Percentiles rank a stretch among this genome's conserved stretches.
These are phyloP conservation scores for Penicillium nordicum DNA, from an alignment of 2,329 filamentous ascomycete species.

Conservation along the genomic window DNA sequence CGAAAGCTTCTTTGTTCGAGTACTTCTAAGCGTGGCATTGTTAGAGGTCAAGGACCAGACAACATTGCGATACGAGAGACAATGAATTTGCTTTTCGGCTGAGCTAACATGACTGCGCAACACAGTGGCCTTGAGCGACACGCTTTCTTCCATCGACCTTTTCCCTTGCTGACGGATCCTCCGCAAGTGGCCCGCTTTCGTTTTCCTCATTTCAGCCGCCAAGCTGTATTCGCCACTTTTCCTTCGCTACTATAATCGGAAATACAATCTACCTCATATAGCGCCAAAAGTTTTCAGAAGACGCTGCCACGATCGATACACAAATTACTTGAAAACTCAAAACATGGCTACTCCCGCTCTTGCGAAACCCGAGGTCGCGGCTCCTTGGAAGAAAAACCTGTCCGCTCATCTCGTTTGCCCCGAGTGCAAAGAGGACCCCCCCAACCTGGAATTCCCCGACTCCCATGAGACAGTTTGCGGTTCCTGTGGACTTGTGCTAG, in stretches of 20 bases:
- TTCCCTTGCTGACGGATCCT: conserved; percentile 19
- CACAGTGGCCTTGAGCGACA: conserved; percentile 31
- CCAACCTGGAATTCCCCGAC: conserved; percentile 89
- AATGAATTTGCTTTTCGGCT: conserved; percentile 1
- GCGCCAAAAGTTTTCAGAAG: conserved; percentile 46
- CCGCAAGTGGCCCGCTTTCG: conserved; percentile 8
- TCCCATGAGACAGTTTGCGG: conserved; percentile 90
- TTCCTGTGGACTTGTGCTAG: conserved; percentile 85
- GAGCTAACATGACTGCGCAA: conserved; percentile 34
- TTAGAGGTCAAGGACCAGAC: not conserved
- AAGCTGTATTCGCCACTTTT: conserved; percentile 72
- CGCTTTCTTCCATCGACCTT: not conserved
- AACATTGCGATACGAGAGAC: not conserved
- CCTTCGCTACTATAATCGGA: conserved; percentile 54
- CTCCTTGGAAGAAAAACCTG: conserved; percentile 73
- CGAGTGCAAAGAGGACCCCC: conserved; percentile 89
- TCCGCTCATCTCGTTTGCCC: conserved; percentile 81
- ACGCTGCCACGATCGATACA: conserved; percentile 39
- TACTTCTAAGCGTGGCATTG: not conserved
- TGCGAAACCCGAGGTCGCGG: conserved; percentile 39
- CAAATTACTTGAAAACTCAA: conserved; percentile 22
- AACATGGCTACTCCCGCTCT: conserved; percentile 39
- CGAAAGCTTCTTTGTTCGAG: conserved; percentile 3
- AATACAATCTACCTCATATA: conserved; percentile 44
- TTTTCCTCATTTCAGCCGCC: conserved; percentile 43